Evolutionary conservation across 225 moss, liverwort and hornwort genomes (phyloP).

Genomic region (Takakia lepidozioides): DNA sequence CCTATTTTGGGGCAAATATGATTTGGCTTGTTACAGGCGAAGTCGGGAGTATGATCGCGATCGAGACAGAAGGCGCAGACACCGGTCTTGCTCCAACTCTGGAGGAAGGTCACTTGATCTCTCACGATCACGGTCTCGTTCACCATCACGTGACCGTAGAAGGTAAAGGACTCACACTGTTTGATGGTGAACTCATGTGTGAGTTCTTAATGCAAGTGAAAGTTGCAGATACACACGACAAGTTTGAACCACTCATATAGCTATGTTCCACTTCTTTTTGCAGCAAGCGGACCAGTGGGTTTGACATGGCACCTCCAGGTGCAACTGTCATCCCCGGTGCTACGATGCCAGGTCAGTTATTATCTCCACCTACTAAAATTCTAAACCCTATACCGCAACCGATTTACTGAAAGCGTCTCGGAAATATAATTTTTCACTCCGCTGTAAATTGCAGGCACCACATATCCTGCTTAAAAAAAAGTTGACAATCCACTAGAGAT

Average conservation of each 20-base stretch:
- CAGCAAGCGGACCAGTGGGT: conserved; percentile 88
- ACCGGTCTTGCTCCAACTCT: conserved; percentile 68
- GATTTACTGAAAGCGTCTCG: no score
- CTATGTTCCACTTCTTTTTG: conserved; percentile 11
- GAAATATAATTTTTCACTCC: no score
- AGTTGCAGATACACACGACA: no score
- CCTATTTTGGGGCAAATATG: not conserved
- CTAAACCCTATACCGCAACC: no score
- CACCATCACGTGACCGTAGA: conserved; percentile 71
- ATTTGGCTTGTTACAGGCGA: conserved; percentile 6
- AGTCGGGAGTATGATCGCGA: conserved; percentile 84
- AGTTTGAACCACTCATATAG: no score
- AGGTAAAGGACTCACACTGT: conserved; percentile 24
- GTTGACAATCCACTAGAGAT: no score
- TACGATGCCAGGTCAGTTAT: conserved; percentile 68
- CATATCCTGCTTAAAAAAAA: no score
- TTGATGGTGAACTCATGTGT: no score
- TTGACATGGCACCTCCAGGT: conserved; percentile 90
- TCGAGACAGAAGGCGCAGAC: conserved; percentile 84
- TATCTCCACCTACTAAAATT: conserved; percentile 7
- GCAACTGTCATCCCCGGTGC: conserved; percentile 64
- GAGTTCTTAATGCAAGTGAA: no score
- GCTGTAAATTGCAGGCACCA: no score
- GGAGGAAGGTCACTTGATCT: conserved; percentile 43
- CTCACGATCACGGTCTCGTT: conserved; percentile 71